These are phyloP conservation scores for Alternaria gansuensis DNA, from an alignment of 2,329 filamentous ascomycete genomes.

Conservation along the genomic window DNA sequence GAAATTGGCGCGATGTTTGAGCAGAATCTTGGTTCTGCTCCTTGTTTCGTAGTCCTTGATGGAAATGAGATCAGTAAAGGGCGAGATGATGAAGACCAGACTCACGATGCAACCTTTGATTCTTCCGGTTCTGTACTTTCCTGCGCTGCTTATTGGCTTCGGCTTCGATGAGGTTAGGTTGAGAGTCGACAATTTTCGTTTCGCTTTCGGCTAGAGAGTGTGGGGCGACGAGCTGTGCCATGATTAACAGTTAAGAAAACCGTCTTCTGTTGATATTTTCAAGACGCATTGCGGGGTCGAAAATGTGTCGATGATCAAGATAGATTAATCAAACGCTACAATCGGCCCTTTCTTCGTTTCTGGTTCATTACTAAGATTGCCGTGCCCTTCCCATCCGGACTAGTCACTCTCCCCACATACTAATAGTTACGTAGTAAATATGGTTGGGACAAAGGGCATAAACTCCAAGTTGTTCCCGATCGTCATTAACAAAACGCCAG, in stretches of 20 bases:
- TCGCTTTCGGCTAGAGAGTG: not conserved
- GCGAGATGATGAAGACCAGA: not conserved
- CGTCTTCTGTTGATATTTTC: not conserved
- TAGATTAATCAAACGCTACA: not conserved
- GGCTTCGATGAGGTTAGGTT: not conserved
- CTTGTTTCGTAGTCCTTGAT: conserved; percentile 3
- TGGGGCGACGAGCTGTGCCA: not conserved
- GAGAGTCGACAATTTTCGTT: not conserved
- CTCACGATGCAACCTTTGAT: conserved; percentile 18
- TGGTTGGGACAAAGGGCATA: not conserved
- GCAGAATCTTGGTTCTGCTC: not conserved
- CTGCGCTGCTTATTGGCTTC: conserved; percentile 15
- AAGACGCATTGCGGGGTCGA: not conserved
- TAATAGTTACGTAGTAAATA: not conserved
- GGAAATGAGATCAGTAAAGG: not conserved
- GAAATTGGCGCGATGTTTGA: conserved; percentile 5
- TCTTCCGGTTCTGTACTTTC: conserved; percentile 19
- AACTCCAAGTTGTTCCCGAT: not conserved
- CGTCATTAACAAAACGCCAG: not conserved
- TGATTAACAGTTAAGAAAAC: not conserved
- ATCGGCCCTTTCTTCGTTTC: not conserved
- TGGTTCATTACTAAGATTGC: not conserved
- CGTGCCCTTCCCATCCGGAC: not conserved
- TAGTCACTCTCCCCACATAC: not conserved
- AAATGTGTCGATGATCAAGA: not conserved